Evolutionary conservation across 106 monocot genomes (phyloP).

Genomic region (Apostasia shenzhenica): DNA sequence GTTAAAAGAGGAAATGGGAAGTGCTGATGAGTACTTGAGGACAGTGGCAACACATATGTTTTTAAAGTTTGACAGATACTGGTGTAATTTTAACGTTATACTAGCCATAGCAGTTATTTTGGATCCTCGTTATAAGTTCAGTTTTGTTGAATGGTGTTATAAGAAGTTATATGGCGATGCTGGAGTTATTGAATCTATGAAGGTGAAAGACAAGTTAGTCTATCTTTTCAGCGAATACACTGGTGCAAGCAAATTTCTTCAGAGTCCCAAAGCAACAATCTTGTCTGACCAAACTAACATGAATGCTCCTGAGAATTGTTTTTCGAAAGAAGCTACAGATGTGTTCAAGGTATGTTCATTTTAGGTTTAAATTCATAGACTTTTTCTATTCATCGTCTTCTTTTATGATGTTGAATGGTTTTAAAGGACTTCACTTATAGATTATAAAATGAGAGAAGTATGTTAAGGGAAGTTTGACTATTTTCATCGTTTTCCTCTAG

Average conservation of each 20-base stretch:
- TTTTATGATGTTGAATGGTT: too few species aligned
- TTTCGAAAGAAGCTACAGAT: slow-evolving; percentile 3
- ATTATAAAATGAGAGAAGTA: too few species aligned
- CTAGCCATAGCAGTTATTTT: slow-evolving; percentile 6
- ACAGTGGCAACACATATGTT: neutral
- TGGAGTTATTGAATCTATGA: neutral
- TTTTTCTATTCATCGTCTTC: neutral
- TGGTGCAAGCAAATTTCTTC: neutral
- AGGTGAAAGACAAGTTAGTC: slow-evolving; percentile 2
- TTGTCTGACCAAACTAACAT: neutral
- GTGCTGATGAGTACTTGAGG: slow-evolving; percentile 1
- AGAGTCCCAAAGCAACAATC: neutral
- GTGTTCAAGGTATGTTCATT: slow-evolving; percentile 3
- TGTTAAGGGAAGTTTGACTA: too few species aligned
- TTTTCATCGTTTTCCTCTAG: too few species aligned
- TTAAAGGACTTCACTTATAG: too few species aligned
- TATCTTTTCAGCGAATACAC: neutral
- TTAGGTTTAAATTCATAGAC: neutral
- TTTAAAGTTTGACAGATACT: slow-evolving; percentile 4
- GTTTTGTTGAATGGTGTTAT: slow-evolving; percentile 3
- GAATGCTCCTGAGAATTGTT: neutral
- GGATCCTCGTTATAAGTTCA: slow-evolving; percentile 5
- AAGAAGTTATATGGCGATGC: slow-evolving; percentile 3
- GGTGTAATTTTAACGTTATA: neutral
- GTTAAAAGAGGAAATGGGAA: neutral